phyloP scores from a whole-genome alignment of 2,329 filamentous ascomycete species.

The Trichoderma sp. region DNA sequence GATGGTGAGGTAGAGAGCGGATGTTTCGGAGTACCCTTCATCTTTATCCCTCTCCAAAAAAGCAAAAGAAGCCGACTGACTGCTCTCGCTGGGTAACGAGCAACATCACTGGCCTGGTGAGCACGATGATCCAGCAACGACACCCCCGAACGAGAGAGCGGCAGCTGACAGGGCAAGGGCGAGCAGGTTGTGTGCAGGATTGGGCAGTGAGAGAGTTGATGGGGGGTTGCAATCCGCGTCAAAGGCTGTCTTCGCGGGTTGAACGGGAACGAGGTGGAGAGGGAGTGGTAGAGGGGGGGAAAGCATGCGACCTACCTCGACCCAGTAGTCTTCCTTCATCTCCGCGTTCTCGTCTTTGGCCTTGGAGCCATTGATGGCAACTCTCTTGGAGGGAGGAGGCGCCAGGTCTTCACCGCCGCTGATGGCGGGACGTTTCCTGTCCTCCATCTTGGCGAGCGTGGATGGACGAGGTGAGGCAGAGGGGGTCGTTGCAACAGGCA shows the following conservation, averaged over 20 bases:
- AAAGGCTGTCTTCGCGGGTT: constrained; percentile 21
- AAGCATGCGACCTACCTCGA: constrained; percentile 61
- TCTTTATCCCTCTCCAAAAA: constrained; percentile 9
- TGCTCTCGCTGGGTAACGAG: constrained; percentile 39
- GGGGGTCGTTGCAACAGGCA: constrained; percentile 80
- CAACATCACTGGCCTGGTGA: constrained; percentile 45
- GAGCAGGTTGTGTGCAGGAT: constrained; percentile 8
- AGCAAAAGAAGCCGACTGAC: constrained; percentile 34
- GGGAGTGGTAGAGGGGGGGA: constrained; percentile 30
- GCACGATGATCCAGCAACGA: constrained; percentile 41
- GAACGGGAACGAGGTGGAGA: constrained; percentile 28
- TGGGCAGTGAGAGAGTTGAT: background rate
- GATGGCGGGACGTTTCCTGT: constrained; percentile 93
- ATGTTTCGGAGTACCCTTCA: background rate
- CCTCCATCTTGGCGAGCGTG: constrained; percentile 95
- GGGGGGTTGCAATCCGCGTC: constrained; percentile 4
- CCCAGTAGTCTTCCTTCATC: constrained; percentile 62
- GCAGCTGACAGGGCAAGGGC: constrained; percentile 30
- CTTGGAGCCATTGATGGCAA: constrained; percentile 79
- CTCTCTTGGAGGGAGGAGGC: constrained; percentile 84
- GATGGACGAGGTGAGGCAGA: constrained; percentile 74
- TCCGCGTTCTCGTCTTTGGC: constrained; percentile 58
- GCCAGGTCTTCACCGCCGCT: constrained; percentile 76
- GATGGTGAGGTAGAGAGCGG: constrained; percentile 26
- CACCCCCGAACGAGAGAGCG: constrained; percentile 35